Evolutionary conservation across 768 basidiomycete species (phyloP).

Genomic region (Mycena latifolia): DNA sequence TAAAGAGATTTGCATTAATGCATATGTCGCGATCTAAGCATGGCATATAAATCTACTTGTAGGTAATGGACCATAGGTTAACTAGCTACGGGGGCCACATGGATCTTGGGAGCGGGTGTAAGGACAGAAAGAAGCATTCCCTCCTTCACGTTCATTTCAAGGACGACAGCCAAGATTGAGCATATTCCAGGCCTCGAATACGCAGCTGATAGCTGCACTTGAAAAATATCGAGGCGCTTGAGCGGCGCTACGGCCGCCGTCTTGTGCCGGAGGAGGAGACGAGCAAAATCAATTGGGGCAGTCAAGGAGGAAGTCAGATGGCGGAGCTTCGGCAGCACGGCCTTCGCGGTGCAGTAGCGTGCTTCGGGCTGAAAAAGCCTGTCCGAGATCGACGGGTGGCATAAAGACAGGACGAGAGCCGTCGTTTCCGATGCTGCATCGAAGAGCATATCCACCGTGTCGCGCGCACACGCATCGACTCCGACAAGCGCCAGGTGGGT

Average conservation of each 20-base stretch:
- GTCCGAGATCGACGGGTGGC: constrained; percentile 7
- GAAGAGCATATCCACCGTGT: not conserved
- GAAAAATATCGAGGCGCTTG: not conserved
- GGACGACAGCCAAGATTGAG: constrained; percentile 5
- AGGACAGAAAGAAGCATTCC: constrained; percentile 2
- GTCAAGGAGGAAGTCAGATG: not conserved
- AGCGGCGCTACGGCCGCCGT: not conserved
- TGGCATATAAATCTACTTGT: no score
- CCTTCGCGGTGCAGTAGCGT: constrained; percentile 3
- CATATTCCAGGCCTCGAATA: constrained; percentile 1
- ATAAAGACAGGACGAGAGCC: not conserved
- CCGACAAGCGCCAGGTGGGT: not conserved
- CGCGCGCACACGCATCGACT: not conserved
- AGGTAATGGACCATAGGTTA: no score
- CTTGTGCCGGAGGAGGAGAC: not conserved
- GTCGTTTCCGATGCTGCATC: not conserved
- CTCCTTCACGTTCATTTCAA: constrained; percentile 7
- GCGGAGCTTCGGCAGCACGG: constrained; percentile 5
- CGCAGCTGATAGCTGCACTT: not conserved
- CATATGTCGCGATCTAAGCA: no score
- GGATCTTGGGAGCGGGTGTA: not conserved
- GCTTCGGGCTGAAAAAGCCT: constrained; percentile 18
- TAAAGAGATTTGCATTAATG: no score
- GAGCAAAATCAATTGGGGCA: not conserved
- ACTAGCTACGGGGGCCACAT: no score